These are phyloP conservation scores for Toxicodendron radicans DNA, from an alignment of 345 rosid species.

Conservation along the genomic window DNA sequence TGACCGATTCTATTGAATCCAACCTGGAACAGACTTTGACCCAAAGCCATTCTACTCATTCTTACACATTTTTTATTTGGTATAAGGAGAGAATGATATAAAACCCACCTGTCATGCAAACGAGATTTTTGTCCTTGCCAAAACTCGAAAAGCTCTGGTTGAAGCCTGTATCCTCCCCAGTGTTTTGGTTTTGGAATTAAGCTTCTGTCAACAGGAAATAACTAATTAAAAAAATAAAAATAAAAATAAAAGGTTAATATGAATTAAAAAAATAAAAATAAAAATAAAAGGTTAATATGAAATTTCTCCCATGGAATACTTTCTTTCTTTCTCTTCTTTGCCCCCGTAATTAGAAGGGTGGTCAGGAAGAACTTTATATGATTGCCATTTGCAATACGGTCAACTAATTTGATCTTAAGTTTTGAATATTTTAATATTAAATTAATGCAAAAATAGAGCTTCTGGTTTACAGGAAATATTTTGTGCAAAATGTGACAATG, in stretches of 20 bases:
- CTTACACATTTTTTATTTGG: background rate
- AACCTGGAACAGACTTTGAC: background rate
- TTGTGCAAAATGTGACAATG: background rate
- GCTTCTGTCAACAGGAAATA: slow-evolving; percentile 45
- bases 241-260: background rate
- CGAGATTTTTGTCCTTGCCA: slow-evolving; percentile 96
- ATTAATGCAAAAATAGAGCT: background rate
- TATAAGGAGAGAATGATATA: background rate
- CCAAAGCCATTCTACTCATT: background rate
- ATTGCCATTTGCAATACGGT: background rate
- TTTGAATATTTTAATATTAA: background rate
- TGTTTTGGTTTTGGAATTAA: slow-evolving; percentile 80
- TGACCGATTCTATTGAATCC: background rate
- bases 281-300: background rate
- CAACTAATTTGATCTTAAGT: background rate
- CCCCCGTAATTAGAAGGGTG: too few relatives aligned
- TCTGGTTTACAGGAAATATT: background rate
- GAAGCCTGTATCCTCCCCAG: slow-evolving; percentile 95
- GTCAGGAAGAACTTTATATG: background rate
- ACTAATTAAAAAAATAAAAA: background rate
- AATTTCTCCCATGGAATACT: slow-evolving; percentile 5
- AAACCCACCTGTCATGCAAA: slow-evolving; percentile 65
- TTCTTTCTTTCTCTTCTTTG: background rate
- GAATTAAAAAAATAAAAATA: background rate
- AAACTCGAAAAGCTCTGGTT: slow-evolving; percentile 79